These are phyloP conservation scores for Epichloe amarillans DNA, from an alignment of 2,329 filamentous ascomycete genomes.

Conservation along the genomic window DNA sequence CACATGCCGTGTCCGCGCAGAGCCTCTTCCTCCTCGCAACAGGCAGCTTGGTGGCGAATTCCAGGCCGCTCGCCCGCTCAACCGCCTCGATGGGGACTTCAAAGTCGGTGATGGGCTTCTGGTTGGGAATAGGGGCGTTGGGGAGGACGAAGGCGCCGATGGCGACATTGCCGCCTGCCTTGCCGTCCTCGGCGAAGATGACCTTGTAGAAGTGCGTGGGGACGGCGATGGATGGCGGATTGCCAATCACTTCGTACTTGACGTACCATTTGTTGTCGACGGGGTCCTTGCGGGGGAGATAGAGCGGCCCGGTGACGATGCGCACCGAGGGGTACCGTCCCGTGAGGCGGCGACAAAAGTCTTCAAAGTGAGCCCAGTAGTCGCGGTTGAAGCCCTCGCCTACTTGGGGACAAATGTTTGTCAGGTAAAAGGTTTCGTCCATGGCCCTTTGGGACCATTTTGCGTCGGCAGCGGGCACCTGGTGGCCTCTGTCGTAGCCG, in stretches of 20 bases:
- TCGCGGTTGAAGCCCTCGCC: conserved; percentile 97
- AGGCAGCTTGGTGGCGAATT: conserved; percentile 76
- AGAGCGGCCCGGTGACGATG: conserved; percentile 86
- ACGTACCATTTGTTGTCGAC: conserved; percentile 90
- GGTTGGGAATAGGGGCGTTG: conserved; percentile 77
- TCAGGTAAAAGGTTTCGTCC: conserved; percentile 86
- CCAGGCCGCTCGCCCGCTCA: conserved; percentile 80
- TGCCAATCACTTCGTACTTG: conserved; percentile 88
- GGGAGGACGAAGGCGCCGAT: conserved; percentile 91
- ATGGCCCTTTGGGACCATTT: conserved; percentile 93
- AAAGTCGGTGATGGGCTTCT: conserved; percentile 78
- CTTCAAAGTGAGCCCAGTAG: conserved; percentile 98
- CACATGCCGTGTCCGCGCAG: conserved; percentile 77
- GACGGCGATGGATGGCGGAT: conserved; percentile 84
- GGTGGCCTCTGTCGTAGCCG: conserved; percentile 91
- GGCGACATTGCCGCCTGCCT: conserved; percentile 58
- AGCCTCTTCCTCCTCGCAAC: conserved; percentile 59
- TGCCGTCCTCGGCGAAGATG: conserved; percentile 83
- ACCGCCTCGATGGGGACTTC: conserved; percentile 90
- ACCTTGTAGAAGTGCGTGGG: conserved; percentile 99
- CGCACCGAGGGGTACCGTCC: conserved; percentile 71
- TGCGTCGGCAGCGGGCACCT: conserved; percentile 90
- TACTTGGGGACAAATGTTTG: conserved; percentile 97
- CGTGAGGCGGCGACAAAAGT: conserved; percentile 82
- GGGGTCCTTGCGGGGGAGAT: conserved; percentile 72